These are phyloP conservation scores for Eragrostis tef DNA, from an alignment of 202 grass and related monocot genomes.

Conservation along the genomic window DNA sequence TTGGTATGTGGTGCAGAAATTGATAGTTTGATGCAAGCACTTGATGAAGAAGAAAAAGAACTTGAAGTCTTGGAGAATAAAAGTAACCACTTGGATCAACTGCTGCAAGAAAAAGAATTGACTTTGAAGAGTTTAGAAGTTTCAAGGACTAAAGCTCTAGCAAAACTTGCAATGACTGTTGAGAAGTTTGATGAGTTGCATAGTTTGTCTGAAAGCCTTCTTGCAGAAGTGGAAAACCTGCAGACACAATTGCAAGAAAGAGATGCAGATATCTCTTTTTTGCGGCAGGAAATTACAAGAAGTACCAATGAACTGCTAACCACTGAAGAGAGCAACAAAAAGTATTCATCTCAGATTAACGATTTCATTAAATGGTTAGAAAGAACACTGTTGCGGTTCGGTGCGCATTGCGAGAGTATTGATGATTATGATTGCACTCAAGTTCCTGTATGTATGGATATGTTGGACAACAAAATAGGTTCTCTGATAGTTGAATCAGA, in stretches of 20 bases:
- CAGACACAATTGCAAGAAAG: slow-evolving; percentile 81
- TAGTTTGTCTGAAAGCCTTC: slow-evolving; percentile 88
- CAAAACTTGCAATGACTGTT: slow-evolving; percentile 80
- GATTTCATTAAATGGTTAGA: slow-evolving; percentile 76
- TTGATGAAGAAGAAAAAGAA: slow-evolving; percentile 95
- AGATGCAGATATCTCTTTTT: slow-evolving; percentile 76
- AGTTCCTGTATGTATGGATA: slow-evolving; percentile 65
- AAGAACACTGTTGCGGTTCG: slow-evolving; percentile 62
- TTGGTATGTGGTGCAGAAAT: slow-evolving; percentile 65
- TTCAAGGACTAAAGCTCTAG: slow-evolving; percentile 70
- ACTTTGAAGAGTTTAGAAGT: slow-evolving; percentile 75
- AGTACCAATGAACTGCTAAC: slow-evolving; percentile 86
- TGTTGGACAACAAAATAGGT: slow-evolving; percentile 73
- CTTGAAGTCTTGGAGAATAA: slow-evolving; percentile 78
- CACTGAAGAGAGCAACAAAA: slow-evolving; percentile 81
- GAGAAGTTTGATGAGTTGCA: slow-evolving; percentile 97
- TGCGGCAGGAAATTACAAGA: slow-evolving; percentile 88
- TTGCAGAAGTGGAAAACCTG: slow-evolving; percentile 89
- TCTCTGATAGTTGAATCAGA: slow-evolving; percentile 68
- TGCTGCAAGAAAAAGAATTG: slow-evolving; percentile 74
- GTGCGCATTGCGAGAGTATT: slow-evolving; percentile 46
- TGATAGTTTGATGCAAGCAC: slow-evolving; percentile 93
- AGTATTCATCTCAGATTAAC: slow-evolving; percentile 61
- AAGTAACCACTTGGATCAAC: slow-evolving; percentile 64
- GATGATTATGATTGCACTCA: slow-evolving; percentile 61